These are phyloP conservation scores for Helotiales sp. DNA, from an alignment of 2,329 filamentous ascomycete species.

Conservation along the genomic window DNA sequence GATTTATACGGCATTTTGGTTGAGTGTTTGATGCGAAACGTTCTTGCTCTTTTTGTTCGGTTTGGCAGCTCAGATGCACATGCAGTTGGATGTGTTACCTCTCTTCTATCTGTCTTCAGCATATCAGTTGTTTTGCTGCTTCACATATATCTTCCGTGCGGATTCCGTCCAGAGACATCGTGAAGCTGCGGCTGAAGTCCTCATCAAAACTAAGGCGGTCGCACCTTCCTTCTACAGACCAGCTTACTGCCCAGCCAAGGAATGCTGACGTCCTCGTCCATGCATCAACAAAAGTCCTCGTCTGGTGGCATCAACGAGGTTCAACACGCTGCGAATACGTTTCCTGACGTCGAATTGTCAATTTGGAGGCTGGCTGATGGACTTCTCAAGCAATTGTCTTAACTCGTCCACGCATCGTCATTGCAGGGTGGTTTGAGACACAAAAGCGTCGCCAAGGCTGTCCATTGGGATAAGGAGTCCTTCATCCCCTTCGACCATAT, in stretches of 20 bases:
- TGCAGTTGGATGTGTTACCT: neutral
- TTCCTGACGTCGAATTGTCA: neutral
- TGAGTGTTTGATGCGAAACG: no score
- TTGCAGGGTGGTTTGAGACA: neutral
- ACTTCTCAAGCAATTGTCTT: neutral
- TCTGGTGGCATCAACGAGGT: neutral
- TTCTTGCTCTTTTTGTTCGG: neutral
- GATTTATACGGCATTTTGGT: no score
- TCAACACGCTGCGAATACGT: neutral
- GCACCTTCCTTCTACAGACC: slow-evolving; percentile 1
- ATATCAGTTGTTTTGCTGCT: neutral
- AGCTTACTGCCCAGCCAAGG: slow-evolving; percentile 7
- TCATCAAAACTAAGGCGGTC: neutral
- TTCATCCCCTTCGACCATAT: neutral
- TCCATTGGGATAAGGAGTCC: neutral
- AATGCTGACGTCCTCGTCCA: neutral
- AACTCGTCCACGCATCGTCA: neutral
- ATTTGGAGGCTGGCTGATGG: neutral
- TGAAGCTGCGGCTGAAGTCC: neutral
- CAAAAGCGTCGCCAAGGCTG: neutral
- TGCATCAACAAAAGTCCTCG: neutral
- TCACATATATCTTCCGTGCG: no score
- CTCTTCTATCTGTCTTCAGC: neutral
- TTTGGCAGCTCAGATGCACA: neutral
- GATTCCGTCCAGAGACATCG: no score